These are phyloP conservation scores for Actinomucor elegans DNA, from an alignment of 371 early-diverging fungal species.

Conservation along the genomic window DNA sequence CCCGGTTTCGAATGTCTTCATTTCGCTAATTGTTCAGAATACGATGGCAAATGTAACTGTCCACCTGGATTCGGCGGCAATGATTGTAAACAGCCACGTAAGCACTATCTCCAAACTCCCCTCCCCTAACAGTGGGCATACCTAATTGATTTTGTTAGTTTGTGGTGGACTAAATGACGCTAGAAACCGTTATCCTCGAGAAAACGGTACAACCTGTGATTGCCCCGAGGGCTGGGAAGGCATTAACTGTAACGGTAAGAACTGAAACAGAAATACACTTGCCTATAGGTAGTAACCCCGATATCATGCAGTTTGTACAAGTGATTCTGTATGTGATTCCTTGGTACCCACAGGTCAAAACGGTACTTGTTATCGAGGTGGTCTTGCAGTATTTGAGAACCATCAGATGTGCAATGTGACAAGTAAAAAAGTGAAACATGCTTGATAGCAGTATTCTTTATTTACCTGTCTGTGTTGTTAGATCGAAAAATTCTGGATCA, in stretches of 20 bases:
- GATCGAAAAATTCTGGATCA: conserved; percentile 65
- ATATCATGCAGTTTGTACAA: conserved; percentile 65
- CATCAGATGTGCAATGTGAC: conserved; percentile 89
- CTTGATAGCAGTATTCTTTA: not conserved
- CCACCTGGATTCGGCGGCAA: conserved; percentile 88
- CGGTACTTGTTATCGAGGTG: conserved; percentile 84
- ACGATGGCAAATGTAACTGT: conserved; percentile 82
- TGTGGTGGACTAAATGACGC: conserved; percentile 73
- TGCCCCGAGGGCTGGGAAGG: conserved; percentile 92
- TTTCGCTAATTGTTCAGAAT: conserved; percentile 77
- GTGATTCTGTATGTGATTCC: conserved; percentile 73
- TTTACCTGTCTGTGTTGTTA: too few relatives aligned
- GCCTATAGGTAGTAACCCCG: not conserved
- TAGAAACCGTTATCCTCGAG: conserved; percentile 59
- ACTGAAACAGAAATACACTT: not conserved
- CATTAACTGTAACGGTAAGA: conserved; percentile 85
- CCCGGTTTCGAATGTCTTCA: conserved; percentile 77
- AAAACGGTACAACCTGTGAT: conserved; percentile 55
- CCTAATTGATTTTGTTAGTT: conserved; percentile 32
- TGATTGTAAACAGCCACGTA: conserved; percentile 80
- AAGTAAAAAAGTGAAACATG: conserved; percentile 46
- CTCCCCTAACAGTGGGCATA: too few relatives aligned
- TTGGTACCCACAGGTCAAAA: conserved; percentile 74
- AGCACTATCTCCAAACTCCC: too few relatives aligned
- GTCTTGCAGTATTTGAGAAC: conserved; percentile 75